phyloP scores from a whole-genome alignment of 1,139 yeast species.

The Nakaseomyces sp. region DNA sequence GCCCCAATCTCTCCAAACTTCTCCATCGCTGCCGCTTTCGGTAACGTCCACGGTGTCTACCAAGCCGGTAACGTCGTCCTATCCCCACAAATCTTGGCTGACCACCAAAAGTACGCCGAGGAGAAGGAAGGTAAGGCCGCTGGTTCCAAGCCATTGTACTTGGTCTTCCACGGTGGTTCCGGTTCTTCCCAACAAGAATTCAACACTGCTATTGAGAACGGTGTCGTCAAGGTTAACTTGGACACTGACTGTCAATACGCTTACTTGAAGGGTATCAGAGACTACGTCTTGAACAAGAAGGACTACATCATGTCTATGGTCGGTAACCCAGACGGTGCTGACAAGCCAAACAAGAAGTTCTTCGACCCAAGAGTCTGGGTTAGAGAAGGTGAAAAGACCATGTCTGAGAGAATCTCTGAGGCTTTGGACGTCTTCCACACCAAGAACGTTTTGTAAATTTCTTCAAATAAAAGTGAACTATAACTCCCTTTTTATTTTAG shows the following conservation, averaged over 20 bases:
- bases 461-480: neutral
- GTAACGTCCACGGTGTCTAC: constrained; percentile 99
- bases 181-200: constrained; percentile 92
- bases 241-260: constrained; percentile 99
- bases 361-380: constrained; percentile 99
- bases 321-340: constrained; percentile 99
- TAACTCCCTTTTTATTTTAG: neutral
- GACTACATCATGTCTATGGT: constrained; percentile 82
- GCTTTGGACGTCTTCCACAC: constrained; percentile 86
- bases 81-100: constrained; percentile 89
- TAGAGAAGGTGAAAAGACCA: constrained; percentile 99
- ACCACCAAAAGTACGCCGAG: constrained; percentile 82
- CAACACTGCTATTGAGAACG: constrained; percentile 80
- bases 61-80: constrained; percentile 97
- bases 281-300: constrained; percentile 90
- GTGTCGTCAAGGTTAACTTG: constrained; percentile 98
- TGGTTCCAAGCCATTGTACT: constrained; percentile 71
- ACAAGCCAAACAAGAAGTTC: constrained; percentile 98
- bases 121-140: constrained; percentile 51
- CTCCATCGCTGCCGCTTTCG: constrained; percentile 99
- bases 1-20: constrained; percentile 92
- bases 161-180: constrained; percentile 99
- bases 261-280: constrained; percentile 93
- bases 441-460: constrained; percentile 47
- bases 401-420: constrained; percentile 75